Percentiles rank a stretch among this genome's conserved stretches.
Conservation (phyloP, 441 rosid genomes). For the Pelargonium australe region DNA sequence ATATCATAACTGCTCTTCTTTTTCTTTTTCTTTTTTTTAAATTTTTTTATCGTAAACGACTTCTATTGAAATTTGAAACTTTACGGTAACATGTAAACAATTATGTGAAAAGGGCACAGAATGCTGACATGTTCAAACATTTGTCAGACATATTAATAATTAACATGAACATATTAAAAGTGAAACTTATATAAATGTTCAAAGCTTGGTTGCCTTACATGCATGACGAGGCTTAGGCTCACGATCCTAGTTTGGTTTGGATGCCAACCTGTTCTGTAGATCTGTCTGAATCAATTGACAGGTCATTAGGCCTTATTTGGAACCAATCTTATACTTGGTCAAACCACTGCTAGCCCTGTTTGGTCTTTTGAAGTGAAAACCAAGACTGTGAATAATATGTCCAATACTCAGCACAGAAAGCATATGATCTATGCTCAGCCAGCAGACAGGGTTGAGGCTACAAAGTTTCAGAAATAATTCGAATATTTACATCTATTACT, state of each 20-base stretch:
- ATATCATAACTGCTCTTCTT: no score
- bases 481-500: not conserved
- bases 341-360: not conserved
- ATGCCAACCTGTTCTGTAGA: not conserved
- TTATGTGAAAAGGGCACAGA: not conserved
- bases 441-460: not conserved
- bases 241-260: not conserved
- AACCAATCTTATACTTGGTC: not conserved
- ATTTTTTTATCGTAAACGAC: not conserved
- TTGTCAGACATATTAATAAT: not conserved
- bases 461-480: not conserved
- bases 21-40: no score
- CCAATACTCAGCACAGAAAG: not conserved
- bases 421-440: not conserved
- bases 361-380: not conserved
- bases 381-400: not conserved
- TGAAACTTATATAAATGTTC: not conserved
- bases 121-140: not conserved
- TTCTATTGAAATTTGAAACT: not conserved
- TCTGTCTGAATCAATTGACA: not conserved
- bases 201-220: not conserved
- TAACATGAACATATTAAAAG: not conserved
- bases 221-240: not conserved
- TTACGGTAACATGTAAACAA: not conserved
- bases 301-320: not conserved